Evolutionary conservation across 1,284 basidiomycete species (phyloP), one percentile per base, ranked within the genome.

Genomic region (Ustilago loliicola): DNA sequence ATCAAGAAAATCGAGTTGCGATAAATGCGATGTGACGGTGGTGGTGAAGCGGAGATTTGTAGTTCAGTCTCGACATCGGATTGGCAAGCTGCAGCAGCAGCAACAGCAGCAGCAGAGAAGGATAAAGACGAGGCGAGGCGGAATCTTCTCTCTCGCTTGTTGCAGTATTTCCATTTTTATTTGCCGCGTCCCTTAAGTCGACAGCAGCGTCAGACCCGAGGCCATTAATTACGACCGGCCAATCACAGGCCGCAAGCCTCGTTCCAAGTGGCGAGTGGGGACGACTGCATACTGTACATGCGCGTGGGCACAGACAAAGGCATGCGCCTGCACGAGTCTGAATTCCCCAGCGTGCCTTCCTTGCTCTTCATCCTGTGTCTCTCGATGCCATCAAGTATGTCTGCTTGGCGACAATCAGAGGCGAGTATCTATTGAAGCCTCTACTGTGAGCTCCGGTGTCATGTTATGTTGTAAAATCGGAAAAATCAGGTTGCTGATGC

Each of bases 341-440:
- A 34, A 69, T 69, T 69, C 56, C 61, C 66, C 66, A 42, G 61
- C 63, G 48, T 27, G n/a, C 15, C 51, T 32, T 30, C 17, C 30
- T 8, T 32, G 11, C 7, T 47, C 10, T 21, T 34, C 36, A 15
- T 38, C 36, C 2, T 50, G 27, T 50, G 25, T 50, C 48, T n/a
- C 23, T 50, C n/a, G 45, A 25, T 42, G 15, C 17, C 45, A 47
- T 47, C n/a, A 47, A 9, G 45, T n/a, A n/a, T n/a, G n/a, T n/a
- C n/a, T n/a, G n/a, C n/a, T n/a, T n/a, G n/a, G n/a, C n/a, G n/a
- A n/a, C n/a, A n/a, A n/a, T n/a, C n/a, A n/a, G n/a, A n/a, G n/a
- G n/a, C n/a, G n/a, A n/a, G n/a, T n/a, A n/a, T n/a, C n/a, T n/a
- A n/a, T n/a, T n/a, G n/a, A n/a, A n/a, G n/a, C n/a, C n/a, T n/a